Conservation (phyloP, 2,329 filamentous ascomycete genomes). For the Cladophialophora yegresii region DNA sequence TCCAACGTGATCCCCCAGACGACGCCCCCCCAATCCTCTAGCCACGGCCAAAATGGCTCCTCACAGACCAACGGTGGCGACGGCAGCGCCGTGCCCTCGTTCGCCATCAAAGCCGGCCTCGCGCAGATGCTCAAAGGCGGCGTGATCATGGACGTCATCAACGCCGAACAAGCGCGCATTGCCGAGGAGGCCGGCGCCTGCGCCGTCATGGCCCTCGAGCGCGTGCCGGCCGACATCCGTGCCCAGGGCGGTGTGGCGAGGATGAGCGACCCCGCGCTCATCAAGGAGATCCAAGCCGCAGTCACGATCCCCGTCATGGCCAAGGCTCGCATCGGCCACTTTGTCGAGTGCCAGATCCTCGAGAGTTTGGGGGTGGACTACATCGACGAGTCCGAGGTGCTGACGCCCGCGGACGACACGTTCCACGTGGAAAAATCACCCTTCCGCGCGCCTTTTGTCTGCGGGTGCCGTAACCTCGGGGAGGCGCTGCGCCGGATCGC, state of each 20-base stretch:
- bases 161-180: slow-evolving; percentile 88
- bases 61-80: slow-evolving; percentile 9
- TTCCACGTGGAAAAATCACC: slow-evolving; percentile 88
- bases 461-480: slow-evolving; percentile 89
- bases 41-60: slow-evolving; percentile 9
- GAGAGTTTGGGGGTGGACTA: slow-evolving; percentile 95
- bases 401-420: slow-evolving; percentile 87
- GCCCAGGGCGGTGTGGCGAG: slow-evolving; percentile 88
- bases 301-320: slow-evolving; percentile 99
- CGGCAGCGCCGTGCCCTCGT: slow-evolving; percentile 59
- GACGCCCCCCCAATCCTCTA: background rate
- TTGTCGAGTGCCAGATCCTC: slow-evolving; percentile 97
- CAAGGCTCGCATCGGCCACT: slow-evolving; percentile 95
- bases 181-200: slow-evolving; percentile 94
- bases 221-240: slow-evolving; percentile 94
- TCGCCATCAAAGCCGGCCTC: slow-evolving; percentile 90
- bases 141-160: slow-evolving; percentile 99
- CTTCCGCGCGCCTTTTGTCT: slow-evolving; percentile 89
- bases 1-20: slow-evolving; percentile 19
- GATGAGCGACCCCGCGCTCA: slow-evolving; percentile 94
- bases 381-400: slow-evolving; percentile 96
- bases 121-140: slow-evolving; percentile 99
- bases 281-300: slow-evolving; percentile 89
- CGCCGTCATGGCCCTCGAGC: slow-evolving; percentile 98
- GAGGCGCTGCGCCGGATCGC: slow-evolving; percentile 88